These are phyloP conservation scores for Penicillium sp. DNA, from an alignment of 2,329 filamentous ascomycete genomes.

Conservation along the genomic window DNA sequence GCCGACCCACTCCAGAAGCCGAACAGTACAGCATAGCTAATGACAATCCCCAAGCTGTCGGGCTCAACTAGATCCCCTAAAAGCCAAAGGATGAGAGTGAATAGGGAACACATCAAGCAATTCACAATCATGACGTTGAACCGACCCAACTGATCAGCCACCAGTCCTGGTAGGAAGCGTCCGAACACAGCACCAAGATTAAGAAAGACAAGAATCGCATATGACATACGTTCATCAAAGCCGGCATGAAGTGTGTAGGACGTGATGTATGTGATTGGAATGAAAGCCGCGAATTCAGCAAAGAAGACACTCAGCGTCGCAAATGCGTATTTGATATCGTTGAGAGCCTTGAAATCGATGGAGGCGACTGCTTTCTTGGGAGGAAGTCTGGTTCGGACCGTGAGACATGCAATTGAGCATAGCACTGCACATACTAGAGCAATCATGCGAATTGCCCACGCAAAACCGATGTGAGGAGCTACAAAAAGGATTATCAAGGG, in stretches of 20 bases:
- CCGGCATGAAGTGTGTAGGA: slow-evolving; percentile 22
- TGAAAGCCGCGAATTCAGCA: not conserved
- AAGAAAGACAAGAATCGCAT: not conserved
- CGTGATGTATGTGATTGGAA: not conserved
- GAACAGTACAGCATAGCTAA: not conserved
- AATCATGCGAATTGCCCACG: slow-evolving; percentile 34
- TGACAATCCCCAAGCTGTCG: not conserved
- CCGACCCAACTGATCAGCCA: not conserved
- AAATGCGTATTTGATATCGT: slow-evolving; percentile 23
- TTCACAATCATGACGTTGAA: not conserved
- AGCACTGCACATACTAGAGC: slow-evolving; percentile 23
- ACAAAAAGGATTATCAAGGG: slow-evolving; percentile 33
- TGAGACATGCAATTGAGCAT: slow-evolving; percentile 20
- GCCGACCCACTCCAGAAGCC: not conserved
- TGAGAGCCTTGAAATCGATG: slow-evolving; percentile 24
- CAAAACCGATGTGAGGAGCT: slow-evolving; percentile 31
- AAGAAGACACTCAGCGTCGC: slow-evolving; percentile 14
- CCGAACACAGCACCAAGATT: not conserved
- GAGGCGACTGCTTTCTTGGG: slow-evolving; percentile 13
- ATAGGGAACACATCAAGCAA: slow-evolving; percentile 21
- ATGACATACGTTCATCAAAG: slow-evolving; percentile 1
- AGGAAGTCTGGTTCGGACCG: slow-evolving; percentile 24
- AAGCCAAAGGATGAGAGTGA: slow-evolving; percentile 21
- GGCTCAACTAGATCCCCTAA: not conserved
- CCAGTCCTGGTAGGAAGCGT: not conserved